Percentiles rank a stretch among this genome's conserved stretches.
Conservation (phyloP, 2,329 filamentous ascomycete species). For the Fusarium papillatum region DNA sequence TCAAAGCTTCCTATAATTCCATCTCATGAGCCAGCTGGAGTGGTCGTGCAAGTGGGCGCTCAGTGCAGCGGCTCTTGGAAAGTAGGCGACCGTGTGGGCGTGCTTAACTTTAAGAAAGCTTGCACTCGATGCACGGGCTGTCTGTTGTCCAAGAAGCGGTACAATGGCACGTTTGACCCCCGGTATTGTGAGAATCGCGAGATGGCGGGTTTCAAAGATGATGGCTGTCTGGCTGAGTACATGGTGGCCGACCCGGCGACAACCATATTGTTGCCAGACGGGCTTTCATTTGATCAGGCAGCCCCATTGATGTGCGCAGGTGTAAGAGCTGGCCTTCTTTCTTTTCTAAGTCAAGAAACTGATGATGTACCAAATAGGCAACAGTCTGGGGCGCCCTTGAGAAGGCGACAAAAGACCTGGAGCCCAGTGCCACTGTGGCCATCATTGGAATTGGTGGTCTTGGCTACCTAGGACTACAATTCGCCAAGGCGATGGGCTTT, state of each 20-base stretch:
- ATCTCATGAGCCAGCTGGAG: constrained; percentile 53
- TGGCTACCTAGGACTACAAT: constrained; percentile 52
- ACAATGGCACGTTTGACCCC: constrained; percentile 39
- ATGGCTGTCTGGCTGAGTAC: constrained; percentile 52
- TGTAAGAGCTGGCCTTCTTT: constrained; percentile 21
- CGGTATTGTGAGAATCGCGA: constrained; percentile 49
- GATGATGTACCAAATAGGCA: constrained; percentile 29
- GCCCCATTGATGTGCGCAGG: constrained; percentile 54
- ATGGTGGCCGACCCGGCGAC: constrained; percentile 47
- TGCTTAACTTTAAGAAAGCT: constrained; percentile 51
- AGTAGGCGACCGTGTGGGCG: constrained; percentile 52
- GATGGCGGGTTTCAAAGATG: constrained; percentile 50
- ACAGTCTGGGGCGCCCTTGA: constrained; percentile 51
- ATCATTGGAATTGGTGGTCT: constrained; percentile 53
- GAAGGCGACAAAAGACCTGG: constrained; percentile 42
- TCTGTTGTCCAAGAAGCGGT: constrained; percentile 14
- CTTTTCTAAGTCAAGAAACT: not conserved
- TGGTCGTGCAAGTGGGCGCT: constrained; percentile 45
- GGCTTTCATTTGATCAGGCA: constrained; percentile 49
- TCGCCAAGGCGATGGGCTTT: constrained; percentile 51
- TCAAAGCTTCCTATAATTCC: constrained; percentile 47
- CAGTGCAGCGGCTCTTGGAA: constrained; percentile 38
- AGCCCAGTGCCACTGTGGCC: constrained; percentile 42
- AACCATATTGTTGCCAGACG: constrained; percentile 44
- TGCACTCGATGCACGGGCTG: constrained; percentile 48